Percentiles rank a stretch among this genome's conserved stretches.
Evolutionary conservation across 176 grass and related monocot species (phyloP).

Genomic region (Musa acuminata): DNA sequence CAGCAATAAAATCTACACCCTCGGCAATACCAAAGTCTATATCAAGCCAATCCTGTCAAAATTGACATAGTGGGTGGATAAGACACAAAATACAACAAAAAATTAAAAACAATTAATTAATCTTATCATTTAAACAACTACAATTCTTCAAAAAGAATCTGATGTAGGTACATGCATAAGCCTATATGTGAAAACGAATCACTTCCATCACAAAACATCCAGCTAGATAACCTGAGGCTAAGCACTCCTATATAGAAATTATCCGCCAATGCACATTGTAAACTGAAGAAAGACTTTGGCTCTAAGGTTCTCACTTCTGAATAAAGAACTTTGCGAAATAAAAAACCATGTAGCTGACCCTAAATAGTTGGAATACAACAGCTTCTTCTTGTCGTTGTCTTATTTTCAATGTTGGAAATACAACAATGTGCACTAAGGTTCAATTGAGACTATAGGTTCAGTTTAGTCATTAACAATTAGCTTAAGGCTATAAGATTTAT

Average conservation of each 20-base stretch:
- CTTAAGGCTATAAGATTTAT: too few species aligned
- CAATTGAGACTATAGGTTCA: too few species aligned
- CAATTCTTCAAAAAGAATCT: background rate
- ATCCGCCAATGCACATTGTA: too few species aligned
- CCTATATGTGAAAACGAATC: too few species aligned
- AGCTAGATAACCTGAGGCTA: background rate
- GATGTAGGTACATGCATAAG: background rate
- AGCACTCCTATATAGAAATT: background rate
- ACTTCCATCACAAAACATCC: background rate
- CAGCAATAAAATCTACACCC: constrained; percentile 91
- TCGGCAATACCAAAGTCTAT: constrained; percentile 98
- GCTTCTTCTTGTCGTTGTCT: too few species aligned
- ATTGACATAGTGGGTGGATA: constrained; percentile 17
- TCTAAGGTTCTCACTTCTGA: background rate
- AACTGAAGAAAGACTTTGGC: background rate
- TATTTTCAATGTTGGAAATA: too few species aligned
- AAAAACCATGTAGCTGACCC: too few species aligned
- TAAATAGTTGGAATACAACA: too few species aligned
- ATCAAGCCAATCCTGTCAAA: constrained; percentile 92
- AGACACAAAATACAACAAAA: constrained; percentile 2
- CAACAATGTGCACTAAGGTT: too few species aligned
- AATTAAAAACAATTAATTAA: background rate
- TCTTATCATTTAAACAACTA: background rate
- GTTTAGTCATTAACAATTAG: too few species aligned
- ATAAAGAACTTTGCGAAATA: too few species aligned